Evolutionary conservation across 306 rosid genomes (phyloP).

Genomic region (Sphenostylis stenocarpa): DNA sequence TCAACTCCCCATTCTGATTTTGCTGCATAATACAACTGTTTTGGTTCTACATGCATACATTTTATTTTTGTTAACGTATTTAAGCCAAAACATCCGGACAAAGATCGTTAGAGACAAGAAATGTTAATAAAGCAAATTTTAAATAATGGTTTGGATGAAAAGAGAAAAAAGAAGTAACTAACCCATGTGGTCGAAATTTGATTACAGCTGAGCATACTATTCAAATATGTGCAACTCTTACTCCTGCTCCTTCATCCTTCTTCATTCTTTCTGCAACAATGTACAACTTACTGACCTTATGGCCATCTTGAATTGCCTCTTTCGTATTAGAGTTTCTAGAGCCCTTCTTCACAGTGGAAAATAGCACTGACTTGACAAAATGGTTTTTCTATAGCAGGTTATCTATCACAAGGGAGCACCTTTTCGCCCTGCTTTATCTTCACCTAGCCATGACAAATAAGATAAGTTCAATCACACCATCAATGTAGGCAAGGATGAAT

Average conservation of each 20-base stretch:
- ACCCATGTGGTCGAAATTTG: neutral
- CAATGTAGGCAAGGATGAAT: neutral
- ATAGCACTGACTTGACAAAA: constrained; percentile 64
- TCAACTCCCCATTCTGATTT: neutral
- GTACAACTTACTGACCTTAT: constrained; percentile 47
- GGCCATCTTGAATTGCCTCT: constrained; percentile 36
- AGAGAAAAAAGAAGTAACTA: neutral
- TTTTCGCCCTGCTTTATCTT: constrained; percentile 71
- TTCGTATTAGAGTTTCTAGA: constrained; percentile 36
- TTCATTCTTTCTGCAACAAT: neutral
- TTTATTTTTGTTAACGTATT: neutral
- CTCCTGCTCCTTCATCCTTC: neutral
- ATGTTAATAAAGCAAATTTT: neutral
- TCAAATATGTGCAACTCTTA: neutral
- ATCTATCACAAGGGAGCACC: constrained; percentile 70
- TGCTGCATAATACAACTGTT: neutral
- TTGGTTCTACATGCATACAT: neutral
- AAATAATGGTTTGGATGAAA: neutral
- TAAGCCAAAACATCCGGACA: constrained; percentile 38
- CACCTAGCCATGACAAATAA: constrained; percentile 39
- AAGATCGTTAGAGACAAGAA: constrained; percentile 1
- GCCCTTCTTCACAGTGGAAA: constrained; percentile 62
- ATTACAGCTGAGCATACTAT: neutral
- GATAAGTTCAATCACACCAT: neutral
- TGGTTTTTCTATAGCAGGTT: constrained; percentile 59